Percentiles rank a stretch among this genome's conserved stretches.
Evolutionary conservation across 1,139 yeast genomes (phyloP).

Genomic region (Kluyveromyces sp.): DNA sequence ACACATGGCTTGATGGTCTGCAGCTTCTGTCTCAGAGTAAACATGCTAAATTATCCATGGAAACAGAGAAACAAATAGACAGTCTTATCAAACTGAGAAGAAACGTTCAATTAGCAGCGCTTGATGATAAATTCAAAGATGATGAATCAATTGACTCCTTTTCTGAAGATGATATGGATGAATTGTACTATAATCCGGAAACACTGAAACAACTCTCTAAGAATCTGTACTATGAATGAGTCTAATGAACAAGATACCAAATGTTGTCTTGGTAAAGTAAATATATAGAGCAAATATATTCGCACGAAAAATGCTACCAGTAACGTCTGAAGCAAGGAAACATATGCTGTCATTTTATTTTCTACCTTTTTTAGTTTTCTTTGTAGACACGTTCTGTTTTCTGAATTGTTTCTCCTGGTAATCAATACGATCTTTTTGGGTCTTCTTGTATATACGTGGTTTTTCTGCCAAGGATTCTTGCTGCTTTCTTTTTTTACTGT

Average conservation of each 20-base stretch:
- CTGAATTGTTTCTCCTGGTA: constrained; percentile 41
- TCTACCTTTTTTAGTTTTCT: constrained; percentile 24
- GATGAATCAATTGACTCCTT: constrained; percentile 15
- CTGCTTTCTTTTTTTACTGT: constrained; percentile 54
- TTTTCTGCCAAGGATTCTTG: constrained; percentile 42
- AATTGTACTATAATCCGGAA: constrained; percentile 39
- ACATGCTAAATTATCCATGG: constrained; percentile 39
- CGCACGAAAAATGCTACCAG: neutral
- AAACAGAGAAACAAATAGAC: constrained; percentile 53
- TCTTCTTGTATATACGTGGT: constrained; percentile 60
- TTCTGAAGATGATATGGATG: constrained; percentile 31
- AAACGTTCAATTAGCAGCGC: constrained; percentile 56
- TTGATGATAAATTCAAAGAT: constrained; percentile 35
- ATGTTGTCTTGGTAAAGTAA: no score
- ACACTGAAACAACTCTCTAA: constrained; percentile 38
- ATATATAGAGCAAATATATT: neutral
- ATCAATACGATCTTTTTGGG: constrained; percentile 52
- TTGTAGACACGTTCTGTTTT: constrained; percentile 31
- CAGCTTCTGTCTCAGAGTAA: constrained; percentile 42
- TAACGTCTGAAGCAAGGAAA: neutral
- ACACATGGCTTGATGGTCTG: constrained; percentile 76
- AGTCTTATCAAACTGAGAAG: constrained; percentile 53
- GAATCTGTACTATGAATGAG: constrained; percentile 38
- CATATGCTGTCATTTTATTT: constrained; percentile 6
- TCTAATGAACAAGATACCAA: no score